Percentiles rank a stretch among this genome's conserved stretches.
Evolutionary conservation across 1,284 basidiomycete species (phyloP).

Genomic region (Albatrellus sp.): DNA sequence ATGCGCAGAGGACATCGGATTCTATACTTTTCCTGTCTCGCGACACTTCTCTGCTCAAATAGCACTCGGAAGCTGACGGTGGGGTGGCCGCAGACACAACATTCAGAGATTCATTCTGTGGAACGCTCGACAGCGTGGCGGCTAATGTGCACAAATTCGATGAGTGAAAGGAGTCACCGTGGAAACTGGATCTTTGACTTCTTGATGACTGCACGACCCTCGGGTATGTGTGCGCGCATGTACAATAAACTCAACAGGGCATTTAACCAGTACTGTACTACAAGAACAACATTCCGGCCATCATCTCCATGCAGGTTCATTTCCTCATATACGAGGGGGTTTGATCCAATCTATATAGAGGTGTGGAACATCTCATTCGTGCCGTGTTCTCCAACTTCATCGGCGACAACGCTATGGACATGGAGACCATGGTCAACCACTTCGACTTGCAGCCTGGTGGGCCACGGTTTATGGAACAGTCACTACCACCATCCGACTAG

Average conservation of each 20-base stretch:
- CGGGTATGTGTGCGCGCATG: slow-evolving; percentile 15
- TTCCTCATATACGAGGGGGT: too few species aligned
- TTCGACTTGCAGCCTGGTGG: slow-evolving; percentile 53
- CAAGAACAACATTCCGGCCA: slow-evolving; percentile 72
- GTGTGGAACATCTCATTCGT: slow-evolving; percentile 87
- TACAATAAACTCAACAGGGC: slow-evolving; percentile 60
- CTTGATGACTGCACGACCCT: slow-evolving; percentile 26
- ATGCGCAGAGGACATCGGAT: slow-evolving; percentile 60
- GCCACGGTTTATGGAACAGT: slow-evolving; percentile 79
- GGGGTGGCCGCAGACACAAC: not conserved
- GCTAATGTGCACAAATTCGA: slow-evolving; percentile 61
- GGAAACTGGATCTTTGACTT: slow-evolving; percentile 25
- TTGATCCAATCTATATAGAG: slow-evolving; percentile 30
- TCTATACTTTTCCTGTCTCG: slow-evolving; percentile 52
- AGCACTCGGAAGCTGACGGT: not conserved
- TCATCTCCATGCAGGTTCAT: slow-evolving; percentile 83
- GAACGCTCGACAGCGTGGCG: slow-evolving; percentile 68
- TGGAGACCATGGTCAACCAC: slow-evolving; percentile 87
- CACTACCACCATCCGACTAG: slow-evolving; percentile 81
- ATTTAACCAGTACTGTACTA: slow-evolving; percentile 84
- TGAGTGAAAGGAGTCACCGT: slow-evolving; percentile 62
- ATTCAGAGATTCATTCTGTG: slow-evolving; percentile 62
- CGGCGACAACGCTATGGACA: slow-evolving; percentile 53
- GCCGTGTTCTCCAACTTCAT: slow-evolving; percentile 74
- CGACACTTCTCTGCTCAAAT: not conserved